Base-by-base conservation (phyloP, 805 yeast genomes). In the Hanseniaspora occidentalis region DNA sequence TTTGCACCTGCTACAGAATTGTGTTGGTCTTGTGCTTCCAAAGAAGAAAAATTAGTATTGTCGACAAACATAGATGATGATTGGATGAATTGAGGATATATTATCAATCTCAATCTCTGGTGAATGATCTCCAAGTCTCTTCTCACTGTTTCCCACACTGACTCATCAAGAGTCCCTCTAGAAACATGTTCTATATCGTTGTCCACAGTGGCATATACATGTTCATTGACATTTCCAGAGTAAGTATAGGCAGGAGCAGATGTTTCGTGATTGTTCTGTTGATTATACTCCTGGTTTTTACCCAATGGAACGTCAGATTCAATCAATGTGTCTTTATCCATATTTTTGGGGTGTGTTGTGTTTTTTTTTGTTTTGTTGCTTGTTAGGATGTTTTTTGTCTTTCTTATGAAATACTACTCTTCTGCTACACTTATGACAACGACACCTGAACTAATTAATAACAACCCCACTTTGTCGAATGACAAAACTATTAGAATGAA, bases 91-190 rank as follows among this genome's bases (percentile, higher is more conserved):
- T 31, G 34, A 7, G 64, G 64, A 38, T 58, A 59, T 2, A 59
- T 58, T 2, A 59, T 62, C 40, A 53, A 54, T 36, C 49, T 54
- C 31, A 60, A 43, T 31, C 60, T 54, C 2, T 50, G 33, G 38
- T 58, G 54, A 20, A 60, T 60, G 33, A 54, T 59, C 10, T 41
- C 10, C 8, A 58, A 17, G 37, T 58, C 64, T 39, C 63, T 48
- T 38, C 52, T 50, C 20, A 60, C 43, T 1, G 64, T 58, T 11
- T 46, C 43, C 5, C 50, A 17, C 0, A 58, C 45, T 2, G 56
- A 27, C 35, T 60, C 64, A 42, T 60, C 62, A 34, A 60, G 39
- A 2, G 63, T 60, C 2, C 64, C 64, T 38, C 62, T 49, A 23
- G 19, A 4, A 20, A 31, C 18, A 11, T 8, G 17, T 6, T 26